Conservation (phyloP, 441 rosid species). For the Biscutella auriculata region DNA sequence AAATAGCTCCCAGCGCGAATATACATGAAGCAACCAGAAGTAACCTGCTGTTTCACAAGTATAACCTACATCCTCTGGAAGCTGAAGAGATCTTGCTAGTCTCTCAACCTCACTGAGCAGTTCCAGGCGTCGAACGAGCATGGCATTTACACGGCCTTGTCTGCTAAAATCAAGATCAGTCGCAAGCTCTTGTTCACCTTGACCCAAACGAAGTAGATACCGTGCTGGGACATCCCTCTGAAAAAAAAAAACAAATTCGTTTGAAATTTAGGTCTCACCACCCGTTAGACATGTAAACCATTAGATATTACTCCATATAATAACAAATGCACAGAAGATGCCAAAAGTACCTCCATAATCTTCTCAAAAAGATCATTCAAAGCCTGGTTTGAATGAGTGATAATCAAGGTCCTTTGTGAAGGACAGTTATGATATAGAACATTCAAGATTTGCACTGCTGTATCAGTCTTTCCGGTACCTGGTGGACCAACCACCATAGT, state of each 20-base stretch:
- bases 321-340: background rate
- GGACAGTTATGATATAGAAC: slow-evolving; percentile 97
- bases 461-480: slow-evolving; percentile 98
- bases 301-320: background rate
- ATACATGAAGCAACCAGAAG: slow-evolving; percentile 96
- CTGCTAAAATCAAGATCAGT: slow-evolving; percentile 98
- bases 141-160: slow-evolving; percentile 97
- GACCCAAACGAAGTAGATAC: slow-evolving; percentile 97
- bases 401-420: slow-evolving; percentile 90
- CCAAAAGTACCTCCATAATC: slow-evolving; percentile 76
- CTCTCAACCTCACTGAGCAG: slow-evolving; percentile 89
- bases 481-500: slow-evolving; percentile 99
- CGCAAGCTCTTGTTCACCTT: slow-evolving; percentile 98
- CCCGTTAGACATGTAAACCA: background rate
- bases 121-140: slow-evolving; percentile 95
- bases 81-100: slow-evolving; percentile 88
- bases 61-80: slow-evolving; percentile 98
- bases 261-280: background rate
- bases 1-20: slow-evolving; percentile 94
- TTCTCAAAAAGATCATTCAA: slow-evolving; percentile 96
- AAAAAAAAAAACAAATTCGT: slow-evolving; percentile 10
- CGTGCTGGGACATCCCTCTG: slow-evolving; percentile 99
- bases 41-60: slow-evolving; percentile 99
- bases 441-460: slow-evolving; percentile 93
- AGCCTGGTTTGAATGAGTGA: slow-evolving; percentile 97